phyloP scores from a whole-genome alignment of 768 basidiomycete species.

The Phanerodontia chrysosporium region DNA sequence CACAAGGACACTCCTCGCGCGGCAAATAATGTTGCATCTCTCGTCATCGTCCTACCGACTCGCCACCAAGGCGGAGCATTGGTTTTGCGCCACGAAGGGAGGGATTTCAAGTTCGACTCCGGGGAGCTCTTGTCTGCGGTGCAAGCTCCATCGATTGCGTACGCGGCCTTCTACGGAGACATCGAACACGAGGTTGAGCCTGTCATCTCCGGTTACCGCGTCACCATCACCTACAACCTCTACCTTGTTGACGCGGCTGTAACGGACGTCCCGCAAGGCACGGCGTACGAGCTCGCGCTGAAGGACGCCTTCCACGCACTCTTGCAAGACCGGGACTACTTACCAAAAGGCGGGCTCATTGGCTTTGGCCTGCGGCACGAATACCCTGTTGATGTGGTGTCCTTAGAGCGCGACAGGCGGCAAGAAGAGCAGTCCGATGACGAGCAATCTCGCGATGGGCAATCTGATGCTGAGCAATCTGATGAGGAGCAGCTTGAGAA shows the following conservation, averaged over 20 bases:
- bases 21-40: conserved; percentile 35
- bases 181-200: conserved; percentile 39
- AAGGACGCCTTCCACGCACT: conserved; percentile 20
- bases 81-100: conserved; percentile 20
- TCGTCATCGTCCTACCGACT: conserved; percentile 45
- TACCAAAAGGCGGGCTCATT: conserved; percentile 34
- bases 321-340: conserved; percentile 26
- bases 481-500: too few species aligned
- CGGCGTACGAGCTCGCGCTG: not conserved
- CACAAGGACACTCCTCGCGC: conserved; percentile 25
- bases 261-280: not conserved
- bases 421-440: not conserved
- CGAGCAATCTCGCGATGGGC: not conserved
- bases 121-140: not conserved
- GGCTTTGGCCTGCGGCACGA: conserved; percentile 31
- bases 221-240: conserved; percentile 41
- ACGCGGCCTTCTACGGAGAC: conserved; percentile 38
- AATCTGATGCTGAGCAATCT: not conserved
- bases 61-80: conserved; percentile 40
- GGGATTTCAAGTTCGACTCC: conserved; percentile 34
- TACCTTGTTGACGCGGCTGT: conserved; percentile 8
- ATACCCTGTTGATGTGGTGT: too few species aligned
- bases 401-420: conserved; percentile 27
- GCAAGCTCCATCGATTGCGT: conserved; percentile 23
- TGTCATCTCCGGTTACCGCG: conserved; percentile 34